Evolutionary conservation across 352 stramenopile species (phyloP).

Genomic region (Phytopythium litorale): DNA sequence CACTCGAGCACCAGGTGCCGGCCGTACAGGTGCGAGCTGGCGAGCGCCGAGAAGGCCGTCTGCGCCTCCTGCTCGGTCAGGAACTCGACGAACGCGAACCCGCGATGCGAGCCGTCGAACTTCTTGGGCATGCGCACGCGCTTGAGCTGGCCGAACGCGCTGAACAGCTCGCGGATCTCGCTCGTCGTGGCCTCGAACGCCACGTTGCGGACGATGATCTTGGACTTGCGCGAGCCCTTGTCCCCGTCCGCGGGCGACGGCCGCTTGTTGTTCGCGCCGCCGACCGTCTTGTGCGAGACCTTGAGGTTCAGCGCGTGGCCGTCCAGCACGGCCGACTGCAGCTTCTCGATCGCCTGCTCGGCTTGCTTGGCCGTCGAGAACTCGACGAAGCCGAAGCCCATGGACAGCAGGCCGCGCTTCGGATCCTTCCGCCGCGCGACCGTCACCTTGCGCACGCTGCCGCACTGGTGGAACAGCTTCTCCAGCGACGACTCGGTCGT

Average conservation of each 20-base stretch:
- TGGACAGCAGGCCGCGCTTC: conserved; percentile 87
- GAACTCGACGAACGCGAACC: conserved; percentile 99
- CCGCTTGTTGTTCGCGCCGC: conserved; percentile 34
- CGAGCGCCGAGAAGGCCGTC: conserved; percentile 90
- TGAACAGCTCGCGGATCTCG: conserved; percentile 97
- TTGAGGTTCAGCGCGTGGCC: conserved; percentile 94
- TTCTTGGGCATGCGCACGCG: conserved; percentile 98
- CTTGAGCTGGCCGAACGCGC: conserved; percentile 96
- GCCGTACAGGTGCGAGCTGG: conserved; percentile 97
- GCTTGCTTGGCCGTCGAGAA: conserved; percentile 88
- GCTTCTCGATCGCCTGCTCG: conserved; percentile 71
- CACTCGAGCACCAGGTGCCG: conserved; percentile 98
- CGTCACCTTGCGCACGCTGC: conserved; percentile 82
- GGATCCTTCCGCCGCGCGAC: conserved; percentile 83
- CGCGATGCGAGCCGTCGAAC: conserved; percentile 96
- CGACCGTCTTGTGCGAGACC: conserved; percentile 89
- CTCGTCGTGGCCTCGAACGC: conserved; percentile 97
- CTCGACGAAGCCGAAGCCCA: conserved; percentile 99
- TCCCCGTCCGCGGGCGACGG: conserved; percentile 16
- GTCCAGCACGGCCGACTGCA: conserved; percentile 90
- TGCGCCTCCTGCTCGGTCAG: conserved; percentile 94
- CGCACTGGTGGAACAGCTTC: conserved; percentile 62
- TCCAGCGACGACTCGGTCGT: conserved; percentile 90
- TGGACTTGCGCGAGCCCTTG: conserved; percentile 71
- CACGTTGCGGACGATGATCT: conserved; percentile 99